phyloP scores from a whole-genome alignment of 768 basidiomycete species.

The Lentinula guzmanii region DNA sequence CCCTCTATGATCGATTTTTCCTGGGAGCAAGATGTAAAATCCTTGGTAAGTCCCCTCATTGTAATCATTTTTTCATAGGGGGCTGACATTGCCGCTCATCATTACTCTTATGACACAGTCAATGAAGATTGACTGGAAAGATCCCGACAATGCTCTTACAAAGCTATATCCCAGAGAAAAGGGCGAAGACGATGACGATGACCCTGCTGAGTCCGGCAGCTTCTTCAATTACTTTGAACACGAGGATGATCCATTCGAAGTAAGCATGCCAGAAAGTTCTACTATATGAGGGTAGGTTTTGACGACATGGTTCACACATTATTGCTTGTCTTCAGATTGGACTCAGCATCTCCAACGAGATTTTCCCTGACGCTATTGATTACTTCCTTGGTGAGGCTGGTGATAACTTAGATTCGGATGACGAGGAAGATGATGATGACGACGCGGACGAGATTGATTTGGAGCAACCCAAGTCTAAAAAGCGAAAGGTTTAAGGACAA shows the following conservation, averaged over 20 bases:
- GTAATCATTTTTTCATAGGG: neutral
- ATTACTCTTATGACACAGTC: slow-evolving; percentile 31
- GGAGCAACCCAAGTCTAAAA: slow-evolving; percentile 77
- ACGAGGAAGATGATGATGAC: slow-evolving; percentile 60
- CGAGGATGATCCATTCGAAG: slow-evolving; percentile 60
- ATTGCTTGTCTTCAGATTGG: slow-evolving; percentile 48
- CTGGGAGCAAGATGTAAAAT: slow-evolving; percentile 69
- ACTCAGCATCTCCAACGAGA: slow-evolving; percentile 62
- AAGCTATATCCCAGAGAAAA: slow-evolving; percentile 67
- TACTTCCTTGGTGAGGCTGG: slow-evolving; percentile 69
- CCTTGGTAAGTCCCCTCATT: slow-evolving; percentile 39
- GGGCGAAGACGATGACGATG: slow-evolving; percentile 58
- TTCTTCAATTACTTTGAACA: slow-evolving; percentile 88
- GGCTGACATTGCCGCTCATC: neutral
- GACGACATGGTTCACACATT: neutral
- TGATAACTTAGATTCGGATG: slow-evolving; percentile 59
- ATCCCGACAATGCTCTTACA: slow-evolving; percentile 67
- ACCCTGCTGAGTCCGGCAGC: slow-evolving; percentile 63
- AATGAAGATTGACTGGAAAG: slow-evolving; percentile 77
- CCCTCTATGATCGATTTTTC: slow-evolving; percentile 74
- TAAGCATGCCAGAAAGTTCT: slow-evolving; percentile 26
- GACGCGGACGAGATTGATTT: slow-evolving; percentile 85
- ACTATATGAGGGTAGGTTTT: neutral
- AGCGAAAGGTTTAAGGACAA: slow-evolving; percentile 45
- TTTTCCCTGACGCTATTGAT: slow-evolving; percentile 78